These are phyloP conservation scores for Apiospora phragmitis DNA, from an alignment of 2,329 filamentous ascomycete genomes.

Conservation along the genomic window DNA sequence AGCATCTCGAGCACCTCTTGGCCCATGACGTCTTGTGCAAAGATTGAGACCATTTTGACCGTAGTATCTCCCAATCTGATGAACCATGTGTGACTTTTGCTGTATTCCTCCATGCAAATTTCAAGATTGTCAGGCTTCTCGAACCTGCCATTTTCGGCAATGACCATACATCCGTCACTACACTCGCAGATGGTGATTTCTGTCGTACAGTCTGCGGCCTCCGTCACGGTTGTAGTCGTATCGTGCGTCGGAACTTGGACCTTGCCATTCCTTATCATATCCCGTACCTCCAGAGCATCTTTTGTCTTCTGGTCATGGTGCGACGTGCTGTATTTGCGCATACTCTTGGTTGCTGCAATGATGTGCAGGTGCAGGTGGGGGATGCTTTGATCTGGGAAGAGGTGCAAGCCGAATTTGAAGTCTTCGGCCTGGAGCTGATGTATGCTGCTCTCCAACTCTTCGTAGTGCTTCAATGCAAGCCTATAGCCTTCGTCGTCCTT, in stretches of 20 bases:
- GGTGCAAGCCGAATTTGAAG: conserved; percentile 24
- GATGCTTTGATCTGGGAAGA: conserved; percentile 22
- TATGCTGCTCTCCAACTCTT: conserved; percentile 13
- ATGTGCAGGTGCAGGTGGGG: conserved; percentile 25
- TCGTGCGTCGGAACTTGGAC: not conserved
- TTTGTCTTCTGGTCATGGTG: conserved; percentile 24
- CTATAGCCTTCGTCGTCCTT: no score
- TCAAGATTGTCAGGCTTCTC: not conserved
- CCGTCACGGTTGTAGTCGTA: not conserved
- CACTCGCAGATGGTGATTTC: not conserved
- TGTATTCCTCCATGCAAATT: not conserved
- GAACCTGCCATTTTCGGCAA: not conserved
- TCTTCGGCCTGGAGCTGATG: conserved; percentile 16
- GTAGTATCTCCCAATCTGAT: not conserved
- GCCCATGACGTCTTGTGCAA: not conserved
- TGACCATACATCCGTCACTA: not conserved
- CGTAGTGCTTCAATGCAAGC: conserved; percentile 12
- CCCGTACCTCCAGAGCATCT: conserved; percentile 21
- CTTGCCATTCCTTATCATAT: conserved; percentile 15
- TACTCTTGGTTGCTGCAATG: conserved; percentile 14
- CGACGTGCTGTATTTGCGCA: conserved; percentile 19
- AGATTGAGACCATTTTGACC: not conserved
- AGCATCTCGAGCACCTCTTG: not conserved
- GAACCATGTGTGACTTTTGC: not conserved
- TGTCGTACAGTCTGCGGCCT: not conserved